Base-by-base conservation (phyloP, 768 basidiomycete species). In the Hortiboletus flavorubellus region DNA sequence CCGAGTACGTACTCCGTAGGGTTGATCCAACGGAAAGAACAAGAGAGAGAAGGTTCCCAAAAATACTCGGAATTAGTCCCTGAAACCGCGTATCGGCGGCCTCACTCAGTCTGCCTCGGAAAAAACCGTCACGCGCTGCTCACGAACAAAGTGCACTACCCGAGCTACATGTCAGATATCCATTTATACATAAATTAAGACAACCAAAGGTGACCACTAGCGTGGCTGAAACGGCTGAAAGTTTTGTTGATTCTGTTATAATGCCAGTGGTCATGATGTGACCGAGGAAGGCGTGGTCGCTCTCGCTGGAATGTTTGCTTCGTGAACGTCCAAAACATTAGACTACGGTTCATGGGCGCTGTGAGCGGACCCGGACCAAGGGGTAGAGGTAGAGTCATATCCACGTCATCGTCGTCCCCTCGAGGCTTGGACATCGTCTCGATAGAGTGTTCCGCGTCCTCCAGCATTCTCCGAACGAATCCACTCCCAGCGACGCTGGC, bases 381-480 rank as follows among this genome's bases (percentile, higher is more conserved):
- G 45, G 1, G 64, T 37, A 5, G 53, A 21, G 4, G 49, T 11
- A 15, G 53, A 42, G 4, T 48, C 47, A 18, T 35, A 30, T 39
- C 10, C 55, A 23, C 42, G 8, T 30, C 53, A 8, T 54, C 53
- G 12, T 29, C 52, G 3, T 59, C 45, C 12, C 21, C 55, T 11
- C 4, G 46, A 18, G 49, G 49, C 42, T 43, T 56, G 7, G 57
- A 59, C 59, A 60, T 67, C 14, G 12, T 41, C 18, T 55, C 46
- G 41, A 66, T 35, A 34, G 56, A 59, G 11, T 45, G 43, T 2
- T 42, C 53, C 33, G 62, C 66, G 12, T 61, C 57, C 47, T 55
- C 54, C 43, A 70, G 35, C 56, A 69, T 51, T 40, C 64, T 65
- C 35, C 63, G 56, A 23, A 72, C 65, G 43, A 71, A 67, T 6